Base-by-base conservation (phyloP, 768 basidiomycete genomes). In the Leccinum disarticulatum region DNA sequence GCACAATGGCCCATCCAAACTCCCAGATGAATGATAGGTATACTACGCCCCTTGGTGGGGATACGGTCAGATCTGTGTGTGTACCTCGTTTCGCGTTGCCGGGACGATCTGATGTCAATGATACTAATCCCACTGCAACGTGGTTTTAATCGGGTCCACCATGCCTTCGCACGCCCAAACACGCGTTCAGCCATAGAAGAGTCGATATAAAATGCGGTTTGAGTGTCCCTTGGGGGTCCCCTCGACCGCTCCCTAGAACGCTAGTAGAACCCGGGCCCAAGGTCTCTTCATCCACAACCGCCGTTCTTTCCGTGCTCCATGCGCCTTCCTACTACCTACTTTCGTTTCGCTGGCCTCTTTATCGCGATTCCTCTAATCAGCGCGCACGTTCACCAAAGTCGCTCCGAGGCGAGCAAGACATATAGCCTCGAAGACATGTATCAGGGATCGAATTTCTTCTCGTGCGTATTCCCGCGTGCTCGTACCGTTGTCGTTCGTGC, bases 361-460 rank as follows among this genome's bases (percentile, higher is more conserved):
- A 41, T 64, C 4, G 59, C 62, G 36, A 57, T 74, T 49, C 62
- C 73, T 33, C 63, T 71, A 52, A 74, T 67, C 19, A 64, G 71
- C 65, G 65, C 71, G 38, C 64, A 63, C 6, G 43, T 46, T 11
- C 43, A 46, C 9, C 43, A 46, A 13, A 5, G 19, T 2, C 43
- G 43, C 19, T n/a, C 15, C 52, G 22, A 22, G 22, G 22, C 22
- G 22, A 22, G 22, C 22, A 64, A 65, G 41, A 66, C 65, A 4
- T 82, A 77, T 68, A 54, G 49, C 13, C 38, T 80, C 46, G 50
- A 71, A 14, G 74, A 81, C 47, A 58, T 61, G 27, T 80, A 75
- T 60, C 61, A 74, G 38, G 86, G 83, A 6, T 15, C 79, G 6
- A 73, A 73, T 52, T 87, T 90, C 74, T 73, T 90, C 59, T 73